A percentile compares a stretch with the other conserved stretches of the same genome.
Conservation (phyloP, 1,284 basidiomycete species). For the Rhodotorula sp. region DNA sequence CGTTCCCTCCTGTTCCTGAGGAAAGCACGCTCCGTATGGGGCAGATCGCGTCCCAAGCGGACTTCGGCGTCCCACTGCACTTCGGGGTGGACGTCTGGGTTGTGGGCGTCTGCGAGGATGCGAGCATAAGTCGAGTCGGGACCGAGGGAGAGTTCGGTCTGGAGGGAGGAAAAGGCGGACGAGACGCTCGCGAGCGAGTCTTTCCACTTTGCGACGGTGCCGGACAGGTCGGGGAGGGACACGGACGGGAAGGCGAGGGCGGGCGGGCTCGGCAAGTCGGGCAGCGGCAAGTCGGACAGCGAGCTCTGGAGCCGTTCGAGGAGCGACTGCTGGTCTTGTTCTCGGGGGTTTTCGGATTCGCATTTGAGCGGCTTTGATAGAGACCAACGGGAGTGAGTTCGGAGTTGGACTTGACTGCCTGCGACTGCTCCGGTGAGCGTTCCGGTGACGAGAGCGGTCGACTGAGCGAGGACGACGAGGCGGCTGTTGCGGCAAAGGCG, state of each 20-base stretch:
- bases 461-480: conserved; percentile 23
- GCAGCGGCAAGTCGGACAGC: not conserved
- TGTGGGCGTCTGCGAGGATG: conserved; percentile 28
- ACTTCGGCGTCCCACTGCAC: conserved; percentile 54
- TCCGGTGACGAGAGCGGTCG: conserved; percentile 43
- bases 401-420: too few relatives aligned
- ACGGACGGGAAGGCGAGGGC: conserved; percentile 37
- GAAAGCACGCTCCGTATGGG: conserved; percentile 51
- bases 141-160: conserved; percentile 50
- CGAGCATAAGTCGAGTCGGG: conserved; percentile 46
- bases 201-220: conserved; percentile 48
- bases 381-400: conserved; percentile 16
- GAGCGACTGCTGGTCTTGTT: not conserved
- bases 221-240: conserved; percentile 45
- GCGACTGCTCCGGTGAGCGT: conserved; percentile 10
- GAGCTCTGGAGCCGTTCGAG: not conserved
- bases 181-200: conserved; percentile 46
- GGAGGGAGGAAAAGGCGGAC: conserved; percentile 46
- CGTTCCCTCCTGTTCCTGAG: conserved; percentile 48
- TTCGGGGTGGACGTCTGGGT: conserved; percentile 51
- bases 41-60: conserved; percentile 49
- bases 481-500: not conserved
- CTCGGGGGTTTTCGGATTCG: too few relatives aligned
- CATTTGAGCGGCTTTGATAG: not conserved
- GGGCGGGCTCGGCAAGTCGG: not conserved